phyloP scores from a whole-genome alignment of 768 basidiomycete genomes.

The Termitomyces sp. region DNA sequence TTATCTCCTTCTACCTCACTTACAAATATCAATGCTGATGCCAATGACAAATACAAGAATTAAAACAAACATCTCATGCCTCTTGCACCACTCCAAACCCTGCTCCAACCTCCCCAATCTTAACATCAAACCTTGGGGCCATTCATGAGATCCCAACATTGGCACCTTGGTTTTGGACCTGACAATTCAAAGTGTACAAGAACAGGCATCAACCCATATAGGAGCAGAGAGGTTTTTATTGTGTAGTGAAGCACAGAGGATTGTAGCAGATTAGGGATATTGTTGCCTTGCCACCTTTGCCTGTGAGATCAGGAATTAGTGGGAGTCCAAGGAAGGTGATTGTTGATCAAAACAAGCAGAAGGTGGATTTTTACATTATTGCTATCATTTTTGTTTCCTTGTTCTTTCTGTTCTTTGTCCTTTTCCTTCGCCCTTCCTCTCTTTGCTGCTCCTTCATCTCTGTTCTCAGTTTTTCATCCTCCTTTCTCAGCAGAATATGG shows the following conservation, averaged over 20 bases:
- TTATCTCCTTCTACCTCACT: too few species aligned
- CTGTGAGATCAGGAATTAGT: not conserved
- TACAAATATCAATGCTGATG: too few species aligned
- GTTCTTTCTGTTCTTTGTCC: not conserved
- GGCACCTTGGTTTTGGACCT: not conserved
- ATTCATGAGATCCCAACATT: not conserved
- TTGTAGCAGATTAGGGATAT: constrained; percentile 43
- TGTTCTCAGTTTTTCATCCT: too few species aligned
- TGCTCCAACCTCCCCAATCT: too few species aligned
- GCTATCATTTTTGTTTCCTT: not conserved
- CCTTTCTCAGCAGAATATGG: too few species aligned
- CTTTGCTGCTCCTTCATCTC: too few species aligned
- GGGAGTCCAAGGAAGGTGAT: constrained; percentile 21
- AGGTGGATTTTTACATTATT: constrained; percentile 32
- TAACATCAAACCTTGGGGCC: too few species aligned
- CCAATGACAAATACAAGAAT: too few species aligned
- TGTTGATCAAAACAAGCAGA: constrained; percentile 44
- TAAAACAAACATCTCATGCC: too few species aligned
- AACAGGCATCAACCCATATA: too few species aligned
- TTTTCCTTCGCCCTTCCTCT: too few species aligned
- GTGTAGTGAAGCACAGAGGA: constrained; percentile 44
- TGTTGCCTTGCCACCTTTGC: constrained; percentile 34
- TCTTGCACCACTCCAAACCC: too few species aligned
- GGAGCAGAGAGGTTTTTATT: constrained; percentile 36
- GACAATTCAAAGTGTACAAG: not conserved